Percentiles rank a stretch among this genome's conserved stretches.
Evolutionary conservation across 306 rosid genomes (phyloP).

Genomic region (Dalbergia cultrata): DNA sequence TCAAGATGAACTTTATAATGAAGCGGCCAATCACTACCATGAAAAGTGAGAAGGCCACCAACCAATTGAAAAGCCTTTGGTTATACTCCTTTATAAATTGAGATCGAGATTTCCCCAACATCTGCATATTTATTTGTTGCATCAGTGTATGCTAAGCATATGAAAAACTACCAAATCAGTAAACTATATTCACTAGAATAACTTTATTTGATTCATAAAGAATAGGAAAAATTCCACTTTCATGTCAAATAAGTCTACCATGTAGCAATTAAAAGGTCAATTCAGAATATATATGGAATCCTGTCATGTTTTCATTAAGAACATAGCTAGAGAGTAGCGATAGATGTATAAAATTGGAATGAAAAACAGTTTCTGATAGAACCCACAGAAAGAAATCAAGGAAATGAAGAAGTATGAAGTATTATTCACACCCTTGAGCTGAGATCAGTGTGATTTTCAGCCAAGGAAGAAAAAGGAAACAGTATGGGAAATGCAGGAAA

Average conservation of each 20-base stretch:
- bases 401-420: no score
- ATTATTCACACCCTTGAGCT: no score
- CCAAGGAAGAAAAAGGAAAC: no score
- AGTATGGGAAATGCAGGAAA: no score
- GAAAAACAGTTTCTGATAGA: background rate
- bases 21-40: slow-evolving; percentile 96
- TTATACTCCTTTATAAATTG: slow-evolving; percentile 92
- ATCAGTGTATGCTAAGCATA: slow-evolving; percentile 16
- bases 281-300: background rate
- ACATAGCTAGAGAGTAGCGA: slow-evolving; percentile 13
- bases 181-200: slow-evolving; percentile 1
- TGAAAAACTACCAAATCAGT: slow-evolving; percentile 25
- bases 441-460: no score
- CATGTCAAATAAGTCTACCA: background rate
- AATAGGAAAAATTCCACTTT: slow-evolving; percentile 4
- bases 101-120: slow-evolving; percentile 82
- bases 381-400: no score
- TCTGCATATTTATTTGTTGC: slow-evolving; percentile 50
- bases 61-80: slow-evolving; percentile 94
- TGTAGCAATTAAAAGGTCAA: background rate
- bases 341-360: background rate
- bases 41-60: slow-evolving; percentile 92
- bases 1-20: slow-evolving; percentile 76
- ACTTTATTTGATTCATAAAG: background rate
- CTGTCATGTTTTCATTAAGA: background rate